These are phyloP conservation scores for Skeletonema potamos DNA, from an alignment of 108 stramenopile species.

Conservation along the genomic window DNA sequence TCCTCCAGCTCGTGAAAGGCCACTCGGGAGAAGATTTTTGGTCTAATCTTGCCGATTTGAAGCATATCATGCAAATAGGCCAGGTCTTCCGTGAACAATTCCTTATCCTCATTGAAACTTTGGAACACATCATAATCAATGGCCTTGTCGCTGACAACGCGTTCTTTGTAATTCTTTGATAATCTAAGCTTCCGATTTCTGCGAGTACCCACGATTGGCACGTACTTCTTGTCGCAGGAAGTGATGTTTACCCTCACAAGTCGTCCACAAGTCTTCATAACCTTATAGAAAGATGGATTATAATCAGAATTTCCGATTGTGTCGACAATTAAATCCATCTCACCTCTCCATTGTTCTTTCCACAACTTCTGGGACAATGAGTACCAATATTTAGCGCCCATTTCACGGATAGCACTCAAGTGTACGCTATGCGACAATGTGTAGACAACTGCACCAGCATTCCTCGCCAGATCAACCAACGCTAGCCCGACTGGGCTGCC, in stretches of 20 bases:
- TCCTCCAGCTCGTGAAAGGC: slow-evolving; percentile 56
- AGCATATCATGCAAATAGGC: background rate
- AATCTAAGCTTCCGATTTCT: background rate
- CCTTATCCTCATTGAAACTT: background rate
- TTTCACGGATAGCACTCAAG: background rate
- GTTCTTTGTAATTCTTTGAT: background rate
- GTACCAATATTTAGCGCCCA: background rate
- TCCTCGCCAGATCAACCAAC: slow-evolving; percentile 54
- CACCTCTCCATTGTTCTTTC: background rate
- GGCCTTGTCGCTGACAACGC: background rate
- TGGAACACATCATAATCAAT: background rate
- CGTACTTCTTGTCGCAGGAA: background rate
- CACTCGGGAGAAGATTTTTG: slow-evolving; percentile 59
- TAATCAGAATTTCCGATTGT: background rate
- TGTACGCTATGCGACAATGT: slow-evolving; percentile 10
- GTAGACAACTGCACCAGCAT: slow-evolving; percentile 54
- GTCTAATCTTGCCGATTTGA: slow-evolving; percentile 46
- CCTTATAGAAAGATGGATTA: background rate
- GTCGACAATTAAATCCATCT: background rate
- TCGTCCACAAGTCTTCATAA: background rate
- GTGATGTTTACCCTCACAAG: background rate
- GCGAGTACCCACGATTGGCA: slow-evolving; percentile 15
- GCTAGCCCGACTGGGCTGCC: slow-evolving; percentile 57
- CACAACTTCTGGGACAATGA: background rate
- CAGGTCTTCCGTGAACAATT: background rate